Base-by-base conservation (phyloP, 768 basidiomycete species). In the Boletus pseudopeckii region DNA sequence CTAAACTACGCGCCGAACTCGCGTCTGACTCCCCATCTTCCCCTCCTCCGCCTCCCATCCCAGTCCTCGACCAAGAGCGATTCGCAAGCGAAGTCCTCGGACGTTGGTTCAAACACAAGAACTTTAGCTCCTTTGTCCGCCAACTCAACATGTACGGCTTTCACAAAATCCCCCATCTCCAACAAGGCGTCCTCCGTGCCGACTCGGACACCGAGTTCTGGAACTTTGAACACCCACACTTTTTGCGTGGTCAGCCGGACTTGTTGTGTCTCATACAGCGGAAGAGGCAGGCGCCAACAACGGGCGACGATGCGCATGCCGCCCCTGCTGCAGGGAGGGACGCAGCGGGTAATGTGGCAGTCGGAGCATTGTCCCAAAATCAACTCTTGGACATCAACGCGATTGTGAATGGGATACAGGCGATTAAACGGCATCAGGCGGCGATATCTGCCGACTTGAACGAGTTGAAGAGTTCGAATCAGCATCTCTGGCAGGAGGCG, bases 71-170 rank as follows among this genome's bases (percentile, higher is more conserved):
- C 70, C 89, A 91, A 62, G 92, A 96, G 68, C 85, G 85, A 28
- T 91, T 98, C 67, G 89, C 92, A 2, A 83, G 84, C 37, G 89
- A 96, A 70, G 83, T 97, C 32, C 82, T 98, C 7, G 92, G 92
- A 4, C 82, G 85, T 40, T 98, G 89, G 85, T 99, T 98, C 84
- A 99, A 99, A 70, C 97, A 98, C 74, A 85, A 88, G 56, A 97
- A 96, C 69, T 98, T 97, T 72, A 92, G 90, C 13, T 91, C 89
- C 64, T 96, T 97, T 68, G 92, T 95, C 50, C 85, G 94, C 59
- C 93, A 96, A 67, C 80, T 95, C 58, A 95, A 96, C 78, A 95
- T 95, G 90, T 96, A 94, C 64, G 92, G 92, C 26, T 96, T 95
- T 71, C 91, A 92, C 75, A 95, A 95, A 74, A 92, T 98, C 44